Conservation (phyloP, 306 rosid species). For the Aeschynomene evenia region DNA sequence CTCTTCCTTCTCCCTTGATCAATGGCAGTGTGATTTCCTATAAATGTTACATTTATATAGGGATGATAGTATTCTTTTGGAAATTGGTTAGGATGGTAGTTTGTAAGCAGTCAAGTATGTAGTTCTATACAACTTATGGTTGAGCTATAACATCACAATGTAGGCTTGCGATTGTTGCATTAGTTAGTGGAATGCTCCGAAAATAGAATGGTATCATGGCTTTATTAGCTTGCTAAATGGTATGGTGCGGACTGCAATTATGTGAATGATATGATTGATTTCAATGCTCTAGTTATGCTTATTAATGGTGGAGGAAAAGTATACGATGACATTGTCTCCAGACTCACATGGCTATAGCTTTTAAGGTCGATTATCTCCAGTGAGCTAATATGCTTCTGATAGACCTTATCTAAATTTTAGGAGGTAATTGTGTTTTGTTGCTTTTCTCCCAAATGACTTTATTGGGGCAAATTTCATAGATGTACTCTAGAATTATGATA, state of each 20-base stretch:
- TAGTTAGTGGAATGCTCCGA: not conserved
- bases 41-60: not conserved
- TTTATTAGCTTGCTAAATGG: not conserved
- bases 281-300: slow-evolving; percentile 15
- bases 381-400: slow-evolving; percentile 4
- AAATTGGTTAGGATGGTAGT: slow-evolving; percentile 3
- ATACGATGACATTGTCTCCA: not conserved
- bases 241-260: not conserved
- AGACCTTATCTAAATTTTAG: not conserved
- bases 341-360: not conserved
- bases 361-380: not conserved
- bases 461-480: not conserved
- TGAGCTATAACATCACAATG: slow-evolving; percentile 7
- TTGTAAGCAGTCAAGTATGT: not conserved
- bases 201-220: slow-evolving; percentile 4
- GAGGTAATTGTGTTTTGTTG: not conserved
- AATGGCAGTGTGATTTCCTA: not conserved
- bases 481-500: not conserved
- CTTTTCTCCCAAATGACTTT: not conserved
- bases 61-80: not conserved
- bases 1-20: not conserved
- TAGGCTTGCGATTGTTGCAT: not conserved
- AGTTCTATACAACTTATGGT: not conserved
- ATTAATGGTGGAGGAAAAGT: not conserved
- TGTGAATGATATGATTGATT: not conserved